These are phyloP conservation scores for Phlyctochytrium planicorne DNA, from an alignment of 192 early-diverging fungal species.

Conservation along the genomic window DNA sequence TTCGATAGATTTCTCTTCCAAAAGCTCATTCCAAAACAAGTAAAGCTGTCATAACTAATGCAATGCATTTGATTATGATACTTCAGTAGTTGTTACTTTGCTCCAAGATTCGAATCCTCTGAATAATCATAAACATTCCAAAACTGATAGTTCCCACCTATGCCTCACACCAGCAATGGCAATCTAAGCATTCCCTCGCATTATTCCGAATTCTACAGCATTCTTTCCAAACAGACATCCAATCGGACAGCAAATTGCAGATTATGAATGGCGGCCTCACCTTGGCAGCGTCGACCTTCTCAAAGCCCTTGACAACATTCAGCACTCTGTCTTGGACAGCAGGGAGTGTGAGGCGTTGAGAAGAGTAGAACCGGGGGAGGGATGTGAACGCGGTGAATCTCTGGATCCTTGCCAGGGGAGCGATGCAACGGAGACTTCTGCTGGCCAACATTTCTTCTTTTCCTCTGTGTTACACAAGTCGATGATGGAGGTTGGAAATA, in stretches of 20 bases:
- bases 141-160: not conserved
- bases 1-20: not conserved
- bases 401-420: not conserved
- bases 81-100: not conserved
- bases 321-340: slow-evolving; percentile 85
- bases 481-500: not conserved
- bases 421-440: not conserved
- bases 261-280: slow-evolving; percentile 48
- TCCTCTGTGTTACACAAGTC: not conserved
- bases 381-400: not conserved
- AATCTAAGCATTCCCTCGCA: too few species aligned
- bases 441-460: not conserved
- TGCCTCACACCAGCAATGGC: not conserved
- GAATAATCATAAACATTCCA: not conserved
- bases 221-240: too few species aligned
- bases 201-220: too few species aligned
- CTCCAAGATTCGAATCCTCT: too few species aligned
- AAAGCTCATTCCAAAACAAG: not conserved
- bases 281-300: slow-evolving; percentile 92
- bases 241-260: too few species aligned
- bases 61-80: not conserved
- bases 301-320: slow-evolving; percentile 89
- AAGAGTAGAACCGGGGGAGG: slow-evolving; percentile 68
- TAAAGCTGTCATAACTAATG: not conserved
- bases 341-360: slow-evolving; percentile 59